phyloP scores from a whole-genome alignment of 208 protist genomes.

The Spongospora subterranea region DNA sequence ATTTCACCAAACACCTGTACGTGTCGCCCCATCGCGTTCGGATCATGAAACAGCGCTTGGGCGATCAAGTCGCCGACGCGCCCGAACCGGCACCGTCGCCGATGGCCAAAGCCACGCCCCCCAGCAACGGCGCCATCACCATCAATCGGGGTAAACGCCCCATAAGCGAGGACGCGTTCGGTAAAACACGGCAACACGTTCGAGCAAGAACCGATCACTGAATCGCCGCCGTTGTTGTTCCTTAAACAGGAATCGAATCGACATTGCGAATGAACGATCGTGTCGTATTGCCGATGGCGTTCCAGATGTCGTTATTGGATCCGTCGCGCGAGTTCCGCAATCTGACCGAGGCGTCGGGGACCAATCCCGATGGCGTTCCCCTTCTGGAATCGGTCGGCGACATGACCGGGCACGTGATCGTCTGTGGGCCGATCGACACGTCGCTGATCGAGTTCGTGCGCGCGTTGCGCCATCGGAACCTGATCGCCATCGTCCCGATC shows the following conservation, averaged over 20 bases:
- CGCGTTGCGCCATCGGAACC: not conserved
- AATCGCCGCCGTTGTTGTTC: no score
- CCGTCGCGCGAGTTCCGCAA: not conserved
- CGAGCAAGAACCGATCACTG: no score
- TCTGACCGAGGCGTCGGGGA: not conserved
- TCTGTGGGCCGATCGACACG: conserved; percentile 29
- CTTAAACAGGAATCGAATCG: conserved; percentile 37
- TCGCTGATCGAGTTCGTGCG: conserved; percentile 15
- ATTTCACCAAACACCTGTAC: conserved; percentile 38
- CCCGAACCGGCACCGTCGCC: not conserved
- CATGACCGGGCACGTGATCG: conserved; percentile 44
- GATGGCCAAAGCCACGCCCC: not conserved
- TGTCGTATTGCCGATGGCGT: conserved; percentile 23
- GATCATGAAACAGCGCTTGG: conserved; percentile 8
- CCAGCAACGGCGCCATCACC: no score
- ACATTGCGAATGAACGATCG: conserved; percentile 28
- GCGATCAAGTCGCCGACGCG: not conserved
- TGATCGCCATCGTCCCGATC: not conserved
- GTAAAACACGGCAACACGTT: no score
- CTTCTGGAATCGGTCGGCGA: not conserved
- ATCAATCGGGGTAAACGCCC: not conserved
- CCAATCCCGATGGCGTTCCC: not conserved
- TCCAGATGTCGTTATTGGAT: conserved; percentile 53
- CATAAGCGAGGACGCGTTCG: not conserved
- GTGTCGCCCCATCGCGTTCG: conserved; percentile 47